These are phyloP conservation scores for Lobosporangium transversale DNA, from an alignment of 192 early-diverging fungal genomes.

Conservation along the genomic window DNA sequence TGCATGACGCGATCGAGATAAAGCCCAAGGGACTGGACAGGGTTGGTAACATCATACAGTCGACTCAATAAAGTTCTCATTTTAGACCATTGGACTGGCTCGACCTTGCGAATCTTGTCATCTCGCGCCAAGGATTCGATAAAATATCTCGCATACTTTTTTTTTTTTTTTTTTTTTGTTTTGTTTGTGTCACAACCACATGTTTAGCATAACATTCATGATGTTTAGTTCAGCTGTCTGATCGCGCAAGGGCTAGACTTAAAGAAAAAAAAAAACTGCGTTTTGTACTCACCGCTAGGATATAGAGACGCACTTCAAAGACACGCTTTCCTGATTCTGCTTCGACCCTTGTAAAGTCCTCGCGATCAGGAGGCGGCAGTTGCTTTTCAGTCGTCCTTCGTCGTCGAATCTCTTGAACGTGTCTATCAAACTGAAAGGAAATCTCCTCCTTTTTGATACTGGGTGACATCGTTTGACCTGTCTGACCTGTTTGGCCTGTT, in stretches of 20 bases:
- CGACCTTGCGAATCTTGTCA: conserved; percentile 15
- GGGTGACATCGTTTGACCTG: conserved; percentile 10
- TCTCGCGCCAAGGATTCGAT: conserved; percentile 44
- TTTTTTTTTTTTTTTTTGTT: no score
- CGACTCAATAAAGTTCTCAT: conserved; percentile 30
- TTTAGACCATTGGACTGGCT: conserved; percentile 38
- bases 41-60: conserved; percentile 38
- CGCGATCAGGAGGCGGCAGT: conserved; percentile 23
- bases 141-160: conserved; percentile 32
- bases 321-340: conserved; percentile 37
- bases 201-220: no score
- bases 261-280: conserved; percentile 4
- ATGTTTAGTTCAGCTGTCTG: no score
- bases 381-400: conserved; percentile 23
- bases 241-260: background rate
- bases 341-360: conserved; percentile 34
- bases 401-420: conserved; percentile 48
- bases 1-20: conserved; percentile 38
- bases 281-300: conserved; percentile 33
- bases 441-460: conserved; percentile 23
- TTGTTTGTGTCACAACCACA: background rate
- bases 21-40: conserved; percentile 35
- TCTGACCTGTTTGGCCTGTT: background rate
- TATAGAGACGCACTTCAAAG: conserved; percentile 22
- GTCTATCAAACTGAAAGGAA: conserved; percentile 45